Conservation (phyloP, 257 asterid species). For the Striga asiatica region DNA sequence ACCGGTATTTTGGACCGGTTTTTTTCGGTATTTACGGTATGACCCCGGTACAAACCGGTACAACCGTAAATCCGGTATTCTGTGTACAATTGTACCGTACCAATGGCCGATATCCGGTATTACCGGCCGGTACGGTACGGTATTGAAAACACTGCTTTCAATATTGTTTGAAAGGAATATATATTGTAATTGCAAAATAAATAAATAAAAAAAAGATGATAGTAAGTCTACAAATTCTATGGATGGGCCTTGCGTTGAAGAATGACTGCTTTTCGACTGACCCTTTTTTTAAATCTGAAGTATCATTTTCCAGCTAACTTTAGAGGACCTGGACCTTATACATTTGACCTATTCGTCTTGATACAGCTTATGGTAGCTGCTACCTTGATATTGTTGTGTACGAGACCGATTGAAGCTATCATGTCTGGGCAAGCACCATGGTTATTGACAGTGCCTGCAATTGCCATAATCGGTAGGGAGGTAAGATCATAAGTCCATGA, state of each 20-base stretch:
- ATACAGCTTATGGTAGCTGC: slow-evolving; percentile 98
- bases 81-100: too few species aligned
- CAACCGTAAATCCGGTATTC: too few species aligned
- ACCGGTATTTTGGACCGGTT: too few species aligned
- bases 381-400: slow-evolving; percentile 82
- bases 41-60: too few species aligned
- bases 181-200: too few species aligned
- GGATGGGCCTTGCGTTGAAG: background rate
- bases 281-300: background rate
- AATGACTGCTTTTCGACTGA: background rate
- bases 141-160: too few species aligned
- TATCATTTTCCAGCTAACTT: background rate
- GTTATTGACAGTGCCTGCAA: slow-evolving; percentile 78
- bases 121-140: too few species aligned
- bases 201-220: too few species aligned
- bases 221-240: background rate
- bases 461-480: slow-evolving; percentile 95
- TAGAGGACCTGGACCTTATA: slow-evolving; percentile 15
- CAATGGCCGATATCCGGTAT: too few species aligned
- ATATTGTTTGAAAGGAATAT: too few species aligned
- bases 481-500: slow-evolving; percentile 24
- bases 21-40: too few species aligned
- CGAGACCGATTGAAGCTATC: slow-evolving; percentile 64
- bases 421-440: slow-evolving; percentile 70
- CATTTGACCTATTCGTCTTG: background rate